Base-by-base conservation (phyloP, 768 basidiomycete species). In the Holtermanniella nyarrowii region DNA sequence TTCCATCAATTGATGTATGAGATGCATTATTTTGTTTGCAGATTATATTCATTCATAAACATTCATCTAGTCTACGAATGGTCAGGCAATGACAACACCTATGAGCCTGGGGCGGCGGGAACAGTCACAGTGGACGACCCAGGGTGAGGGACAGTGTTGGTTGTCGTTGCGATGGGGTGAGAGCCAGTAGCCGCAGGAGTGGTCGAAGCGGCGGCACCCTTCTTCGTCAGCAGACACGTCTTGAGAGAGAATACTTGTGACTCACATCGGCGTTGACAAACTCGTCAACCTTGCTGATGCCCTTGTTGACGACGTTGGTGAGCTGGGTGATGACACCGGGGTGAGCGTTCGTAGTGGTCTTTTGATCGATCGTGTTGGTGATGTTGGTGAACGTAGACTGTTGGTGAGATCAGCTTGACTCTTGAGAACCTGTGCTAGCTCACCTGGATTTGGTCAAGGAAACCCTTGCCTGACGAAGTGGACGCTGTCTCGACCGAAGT, bases 291-390 rank as follows among this genome's bases (percentile, higher is more conserved):
- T 61, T 65, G 26, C 60, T 57, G 14, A 57, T 55, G 42, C 56
- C 62, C 48, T 56, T 65, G 16, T 62, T 52, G 10, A 59, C 53
- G 11, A 56, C 60, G 26, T 58, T 55, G 23, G 61, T 52, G 1
- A 62, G 55, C 55, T 68, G 66, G 45, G 60, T 68, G 26, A 65
- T 56, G 47, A 67, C 44, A 39, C 68, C 68, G 13, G 68, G 66
- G 51, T 70, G 64, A 11, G 56, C 55, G 45, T 57, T 50, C 4
- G 63, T 56, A n/a, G 63, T 57, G 21, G 68, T 70, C 53, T 59
- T 62, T 45, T 65, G 58, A 46, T 70, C 66, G 48, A 69, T 66
- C n/a, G 60, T 60, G 52, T 56, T 43, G 2, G 63, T 65, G 48
- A 69, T 56, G 42, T 62, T 57, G 27, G 42, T 52, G 48, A 59